Evolutionary conservation across 148 eudicot species (phyloP), one percentile per base, ranked within the genome.

Genomic region (Fagopyrum tataricum): DNA sequence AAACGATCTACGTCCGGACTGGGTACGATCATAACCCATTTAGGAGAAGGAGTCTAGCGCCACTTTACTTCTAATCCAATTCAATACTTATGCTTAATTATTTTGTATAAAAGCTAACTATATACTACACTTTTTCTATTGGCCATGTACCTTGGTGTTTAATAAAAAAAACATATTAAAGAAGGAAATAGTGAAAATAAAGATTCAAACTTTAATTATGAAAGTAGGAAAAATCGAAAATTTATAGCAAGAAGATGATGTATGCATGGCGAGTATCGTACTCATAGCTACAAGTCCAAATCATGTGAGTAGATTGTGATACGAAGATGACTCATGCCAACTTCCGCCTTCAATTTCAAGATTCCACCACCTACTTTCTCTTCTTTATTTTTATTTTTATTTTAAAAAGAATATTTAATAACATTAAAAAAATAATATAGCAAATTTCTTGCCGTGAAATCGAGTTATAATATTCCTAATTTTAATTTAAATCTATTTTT

Each of bases 271-370:
- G 13, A 47, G 13, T 47, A 7, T 47, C 52, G n/a, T n/a, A n/a
- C n/a, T n/a, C n/a, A n/a, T n/a, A n/a, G 0, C 37, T 31, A 46
- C 14, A 21, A 20, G 20, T 58, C 37, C 0, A 58, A 58, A 8
- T 58, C 64, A 9, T 58, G 6, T 52, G 64, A 58, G 31, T 21
- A 58, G 64, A 58, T 23, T 23, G 37, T 58, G 64, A 58, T 58
- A 58, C 64, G 64, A 58, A 21, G 64, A 58, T 58, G 64, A 58
- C 37, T 58, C 64, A 58, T 58, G 37, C 64, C 26, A 21, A 58
- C 5, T 58, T 21, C 64, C 64, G 31, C 23, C 20, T 5, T 8
- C 64, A 23, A 58, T 58, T 23, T 58, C 37, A 10, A 58, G 12
- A 21, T 55, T 55, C 61, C 14, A 58, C 37, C 64, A 17, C 58